Conservation (phyloP, 495 filamentous ascomycete genomes). For the Penicillium macrosclerotiorum region DNA sequence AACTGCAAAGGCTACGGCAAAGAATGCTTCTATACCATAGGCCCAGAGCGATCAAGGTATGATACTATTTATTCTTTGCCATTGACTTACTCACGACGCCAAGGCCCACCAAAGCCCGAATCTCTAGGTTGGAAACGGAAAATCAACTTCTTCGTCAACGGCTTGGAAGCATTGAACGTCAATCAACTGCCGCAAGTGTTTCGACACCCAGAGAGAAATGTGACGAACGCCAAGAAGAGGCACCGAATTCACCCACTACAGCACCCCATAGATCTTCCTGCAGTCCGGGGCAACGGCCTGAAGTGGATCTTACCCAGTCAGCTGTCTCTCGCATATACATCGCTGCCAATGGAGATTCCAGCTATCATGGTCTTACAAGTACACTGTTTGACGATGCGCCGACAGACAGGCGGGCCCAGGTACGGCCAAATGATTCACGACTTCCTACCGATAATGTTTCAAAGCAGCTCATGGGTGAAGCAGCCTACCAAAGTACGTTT, state of each 20-base stretch:
- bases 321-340: constrained; percentile 22
- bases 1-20: constrained; percentile 23
- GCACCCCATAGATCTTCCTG: not conserved
- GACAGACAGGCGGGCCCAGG: constrained; percentile 10
- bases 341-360: constrained; percentile 26
- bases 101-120: constrained; percentile 26
- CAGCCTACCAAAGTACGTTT: constrained; percentile 29
- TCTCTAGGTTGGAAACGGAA: constrained; percentile 25
- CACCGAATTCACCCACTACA: not conserved
- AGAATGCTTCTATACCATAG: constrained; percentile 14
- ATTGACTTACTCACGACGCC: not conserved
- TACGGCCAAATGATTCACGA: constrained; percentile 3
- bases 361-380: constrained; percentile 33
- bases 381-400: constrained; percentile 30
- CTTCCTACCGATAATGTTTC: constrained; percentile 15
- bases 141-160: constrained; percentile 22
- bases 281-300: not conserved
- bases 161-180: not conserved
- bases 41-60: constrained; percentile 16
- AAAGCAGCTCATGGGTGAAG: constrained; percentile 25
- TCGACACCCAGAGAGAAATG: not conserved
- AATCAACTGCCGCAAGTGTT: not conserved
- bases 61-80: not conserved
- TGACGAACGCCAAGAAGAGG: not conserved
- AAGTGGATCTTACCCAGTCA: constrained; percentile 10